Evolutionary conservation across 495 filamentous ascomycete genomes (phyloP).

Genomic region (Antarctomyces pellizariae): DNA sequence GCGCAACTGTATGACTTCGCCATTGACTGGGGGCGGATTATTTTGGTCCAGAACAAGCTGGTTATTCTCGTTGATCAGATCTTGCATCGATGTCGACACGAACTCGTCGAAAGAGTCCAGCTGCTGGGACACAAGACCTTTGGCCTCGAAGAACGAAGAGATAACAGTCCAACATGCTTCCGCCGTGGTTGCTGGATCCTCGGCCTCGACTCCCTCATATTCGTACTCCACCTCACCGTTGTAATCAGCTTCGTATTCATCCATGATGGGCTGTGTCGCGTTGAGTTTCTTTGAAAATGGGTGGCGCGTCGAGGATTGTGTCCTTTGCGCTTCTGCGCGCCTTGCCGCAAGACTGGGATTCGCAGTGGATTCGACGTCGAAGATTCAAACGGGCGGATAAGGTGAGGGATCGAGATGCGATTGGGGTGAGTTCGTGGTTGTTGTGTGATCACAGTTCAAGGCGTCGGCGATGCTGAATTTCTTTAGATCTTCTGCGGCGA

Average conservation of each 20-base stretch:
- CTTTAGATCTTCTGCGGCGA: too few species aligned
- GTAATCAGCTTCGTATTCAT: constrained; percentile 11
- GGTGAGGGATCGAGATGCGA: too few species aligned
- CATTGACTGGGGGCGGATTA: constrained; percentile 42
- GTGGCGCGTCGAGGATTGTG: too few species aligned
- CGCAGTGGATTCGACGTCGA: too few species aligned
- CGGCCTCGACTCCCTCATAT: constrained; percentile 29
- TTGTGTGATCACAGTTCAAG: too few species aligned
- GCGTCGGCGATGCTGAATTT: too few species aligned
- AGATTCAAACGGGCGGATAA: too few species aligned
- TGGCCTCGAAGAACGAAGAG: constrained; percentile 80
- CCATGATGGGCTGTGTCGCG: constrained; percentile 6
- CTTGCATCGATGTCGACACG: constrained; percentile 72
- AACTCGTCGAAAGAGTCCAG: constrained; percentile 98
- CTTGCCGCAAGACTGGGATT: too few species aligned
- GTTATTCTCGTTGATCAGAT: constrained; percentile 73
- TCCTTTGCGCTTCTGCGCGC: too few species aligned
- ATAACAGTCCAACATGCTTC: constrained; percentile 98
- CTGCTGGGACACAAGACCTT: constrained; percentile 93
- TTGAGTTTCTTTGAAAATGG: not conserved
- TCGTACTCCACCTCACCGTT: too few species aligned
- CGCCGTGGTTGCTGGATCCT: constrained; percentile 54
- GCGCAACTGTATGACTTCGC: constrained; percentile 55
- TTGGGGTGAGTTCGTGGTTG: too few species aligned
- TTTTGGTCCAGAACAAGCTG: constrained; percentile 76